Evolutionary conservation across 2,329 filamentous ascomycete species (phyloP).

Genomic region (Xylariales sp.): DNA sequence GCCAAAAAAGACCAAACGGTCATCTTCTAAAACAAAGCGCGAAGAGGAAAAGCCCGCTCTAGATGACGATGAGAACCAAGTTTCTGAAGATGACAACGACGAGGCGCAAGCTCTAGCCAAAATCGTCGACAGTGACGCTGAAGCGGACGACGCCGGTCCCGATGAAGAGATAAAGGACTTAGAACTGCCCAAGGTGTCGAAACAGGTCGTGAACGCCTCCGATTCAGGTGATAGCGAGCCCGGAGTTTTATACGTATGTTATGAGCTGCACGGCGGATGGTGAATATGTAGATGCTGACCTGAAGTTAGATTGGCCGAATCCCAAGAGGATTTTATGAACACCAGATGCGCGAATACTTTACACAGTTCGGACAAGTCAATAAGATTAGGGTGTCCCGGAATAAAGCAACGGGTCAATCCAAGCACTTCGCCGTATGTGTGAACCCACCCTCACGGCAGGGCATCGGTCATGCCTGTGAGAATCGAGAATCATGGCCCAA

Average conservation of each 20-base stretch:
- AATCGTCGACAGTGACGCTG: slow-evolving; percentile 60
- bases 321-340: slow-evolving; percentile 92
- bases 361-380: slow-evolving; percentile 89
- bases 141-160: slow-evolving; percentile 49
- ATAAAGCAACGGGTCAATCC: slow-evolving; percentile 88
- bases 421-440: slow-evolving; percentile 80
- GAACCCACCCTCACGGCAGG: not conserved
- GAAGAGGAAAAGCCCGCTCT: slow-evolving; percentile 46
- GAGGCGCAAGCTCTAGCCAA: slow-evolving; percentile 59
- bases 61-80: slow-evolving; percentile 50
- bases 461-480: not conserved
- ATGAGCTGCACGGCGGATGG: not conserved
- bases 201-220: slow-evolving; percentile 55
- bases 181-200: slow-evolving; percentile 62
- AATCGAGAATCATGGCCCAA: not conserved
- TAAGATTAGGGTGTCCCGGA: slow-evolving; percentile 78
- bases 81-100: slow-evolving; percentile 52
- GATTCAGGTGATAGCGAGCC: slow-evolving; percentile 62
- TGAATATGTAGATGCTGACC: slow-evolving; percentile 11
- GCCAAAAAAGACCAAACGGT: slow-evolving; percentile 43
- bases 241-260: slow-evolving; percentile 82
- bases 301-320: slow-evolving; percentile 87
- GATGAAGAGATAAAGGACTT: slow-evolving; percentile 63
- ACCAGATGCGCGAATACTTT: slow-evolving; percentile 94
- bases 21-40: slow-evolving; percentile 44